Base-by-base conservation (phyloP, 306 rosid genomes). In the Cucumis sativus region DNA sequence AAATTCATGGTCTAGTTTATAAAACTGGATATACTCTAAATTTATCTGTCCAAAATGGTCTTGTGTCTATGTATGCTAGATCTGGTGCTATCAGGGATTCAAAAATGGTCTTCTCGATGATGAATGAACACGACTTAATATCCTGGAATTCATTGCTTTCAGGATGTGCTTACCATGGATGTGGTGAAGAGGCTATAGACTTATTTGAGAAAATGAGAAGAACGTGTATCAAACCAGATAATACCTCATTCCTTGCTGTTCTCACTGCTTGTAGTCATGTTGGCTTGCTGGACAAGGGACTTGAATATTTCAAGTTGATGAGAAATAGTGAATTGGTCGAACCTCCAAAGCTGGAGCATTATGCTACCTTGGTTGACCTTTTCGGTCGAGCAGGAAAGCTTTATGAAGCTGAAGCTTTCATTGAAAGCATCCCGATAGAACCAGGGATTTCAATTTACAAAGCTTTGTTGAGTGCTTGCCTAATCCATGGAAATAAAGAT, bases 11-110 rank as follows among this genome's bases (percentile, higher is more conserved):
- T 79, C 84, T 85, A 57, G 49, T 87, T 56, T 76, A 74, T 77
- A 84, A 81, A 79, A 76, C 58, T 79, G 85, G 85, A n/a, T 68
- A 77, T 60, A 81, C 72, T 49, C 81, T 79, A 77, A 63, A 81
- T 77, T 68, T 83, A 23, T 20, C 41, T 49, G 76, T 85, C 68
- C 85, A 83, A 78, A 87, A 87, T 77, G 87, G 90, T 78, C 87
- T 87, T 25, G 82, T 87, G 73, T 83, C 88, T 16, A 81, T 87
- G 88, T 87, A 87, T 58, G 87, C 88, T 69, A 87, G 85, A 69
- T 85, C 85, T 9, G 86, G 84, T 40, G 78, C 76, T 41, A 81
- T 87, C 67, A 49, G 37, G 40, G 87, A 83, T 58, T 80, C 88
- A 1, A 80, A 68, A 77, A 59, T 23, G 16, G 82, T 51, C 8